Percentiles rank a stretch among this genome's conserved stretches.
phyloP scores from a whole-genome alignment of 192 early-diverging fungal species.

The Diversispora epigaea region DNA sequence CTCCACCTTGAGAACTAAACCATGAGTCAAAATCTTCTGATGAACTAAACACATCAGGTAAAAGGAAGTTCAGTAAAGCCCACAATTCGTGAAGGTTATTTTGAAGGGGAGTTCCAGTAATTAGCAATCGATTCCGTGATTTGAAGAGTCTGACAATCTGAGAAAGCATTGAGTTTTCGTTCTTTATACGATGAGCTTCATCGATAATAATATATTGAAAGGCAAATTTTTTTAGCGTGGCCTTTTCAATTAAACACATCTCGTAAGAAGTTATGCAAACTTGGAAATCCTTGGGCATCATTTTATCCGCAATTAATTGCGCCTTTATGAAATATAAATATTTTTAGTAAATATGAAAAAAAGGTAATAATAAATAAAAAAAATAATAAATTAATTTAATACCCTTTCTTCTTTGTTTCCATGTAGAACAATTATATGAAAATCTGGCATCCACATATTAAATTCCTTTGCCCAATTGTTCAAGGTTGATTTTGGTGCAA shows the following conservation, averaged over 20 bases:
- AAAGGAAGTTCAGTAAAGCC: conserved; percentile 95
- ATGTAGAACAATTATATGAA: conserved; percentile 86
- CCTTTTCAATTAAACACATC: conserved; percentile 90
- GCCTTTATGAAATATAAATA: conserved; percentile 35
- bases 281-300: conserved; percentile 73
- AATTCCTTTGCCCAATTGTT: conserved; percentile 97
- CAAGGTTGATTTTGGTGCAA: conserved; percentile 95
- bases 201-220: conserved; percentile 96
- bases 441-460: conserved; percentile 85
- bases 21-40: conserved; percentile 93
- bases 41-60: conserved; percentile 95
- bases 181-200: conserved; percentile 97
- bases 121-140: conserved; percentile 83
- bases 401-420: conserved; percentile 84
- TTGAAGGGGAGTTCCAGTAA: conserved; percentile 95
- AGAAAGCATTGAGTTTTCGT: conserved; percentile 95
- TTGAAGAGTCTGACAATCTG: conserved; percentile 91
- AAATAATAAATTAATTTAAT: conserved; percentile 6
- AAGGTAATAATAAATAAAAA: neutral
- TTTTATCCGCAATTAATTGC: conserved; percentile 52
- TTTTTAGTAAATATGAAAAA: conserved; percentile 19
- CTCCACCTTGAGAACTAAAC: conserved; percentile 78
- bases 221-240: conserved; percentile 76
- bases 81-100: conserved; percentile 99
- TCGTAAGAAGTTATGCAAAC: conserved; percentile 97